Evolutionary conservation across 805 yeast species (phyloP).

Genomic region (Starmerella sirachaensis): DNA sequence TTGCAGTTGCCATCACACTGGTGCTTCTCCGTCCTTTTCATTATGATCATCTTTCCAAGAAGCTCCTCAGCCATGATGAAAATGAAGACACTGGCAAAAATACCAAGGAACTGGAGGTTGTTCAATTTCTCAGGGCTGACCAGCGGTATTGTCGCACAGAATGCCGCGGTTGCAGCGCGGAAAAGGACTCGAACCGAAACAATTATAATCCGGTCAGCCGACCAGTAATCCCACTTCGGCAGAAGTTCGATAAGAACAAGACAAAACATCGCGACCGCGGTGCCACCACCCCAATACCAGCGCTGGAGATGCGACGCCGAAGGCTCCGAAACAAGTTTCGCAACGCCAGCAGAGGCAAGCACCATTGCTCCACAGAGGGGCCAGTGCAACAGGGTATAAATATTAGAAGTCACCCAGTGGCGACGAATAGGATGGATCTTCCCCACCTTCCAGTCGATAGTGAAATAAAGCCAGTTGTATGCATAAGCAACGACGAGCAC

Average conservation of each 20-base stretch:
- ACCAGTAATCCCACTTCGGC: conserved; percentile 8
- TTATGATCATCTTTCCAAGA: conserved; percentile 3
- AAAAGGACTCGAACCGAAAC: background rate
- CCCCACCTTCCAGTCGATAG: conserved; percentile 5
- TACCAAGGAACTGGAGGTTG: conserved; percentile 7
- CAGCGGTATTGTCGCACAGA: conserved; percentile 5
- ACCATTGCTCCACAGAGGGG: conserved; percentile 5
- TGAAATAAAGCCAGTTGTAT: conserved; percentile 10
- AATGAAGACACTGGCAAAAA: conserved; percentile 6
- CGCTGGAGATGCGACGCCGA: background rate
- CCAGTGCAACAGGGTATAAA: conserved; percentile 7
- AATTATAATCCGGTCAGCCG: background rate
- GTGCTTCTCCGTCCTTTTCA: background rate
- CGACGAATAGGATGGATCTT: conserved; percentile 8
- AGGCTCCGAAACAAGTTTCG: conserved; percentile 1
- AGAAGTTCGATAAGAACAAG: conserved; percentile 1
- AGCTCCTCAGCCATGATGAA: conserved; percentile 10
- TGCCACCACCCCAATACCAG: conserved; percentile 11
- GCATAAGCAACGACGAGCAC: conserved; percentile 6
- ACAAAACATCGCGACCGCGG: conserved; percentile 6
- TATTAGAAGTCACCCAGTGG: conserved; percentile 2
- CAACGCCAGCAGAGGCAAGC: conserved; percentile 6
- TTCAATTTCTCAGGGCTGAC: background rate
- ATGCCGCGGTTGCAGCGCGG: background rate
- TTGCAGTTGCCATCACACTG: background rate